Percentiles rank a stretch among this genome's conserved stretches.
Conservation (phyloP, 169 alveolate genomes). For the Plasmodium ovale region DNA sequence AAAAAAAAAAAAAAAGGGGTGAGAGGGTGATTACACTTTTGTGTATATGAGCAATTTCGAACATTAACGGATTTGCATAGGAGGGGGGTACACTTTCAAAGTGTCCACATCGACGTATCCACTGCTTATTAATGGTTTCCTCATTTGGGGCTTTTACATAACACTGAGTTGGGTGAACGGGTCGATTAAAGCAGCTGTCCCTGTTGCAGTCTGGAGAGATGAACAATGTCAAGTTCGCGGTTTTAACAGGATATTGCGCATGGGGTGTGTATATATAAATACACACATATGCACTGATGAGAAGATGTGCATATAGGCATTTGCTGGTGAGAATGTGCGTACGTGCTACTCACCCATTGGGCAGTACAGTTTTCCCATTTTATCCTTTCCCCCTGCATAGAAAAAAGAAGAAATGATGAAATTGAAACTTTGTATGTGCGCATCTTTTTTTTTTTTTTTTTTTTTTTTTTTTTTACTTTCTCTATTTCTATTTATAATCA, state of each 20-base stretch:
- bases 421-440: background rate
- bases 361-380: background rate
- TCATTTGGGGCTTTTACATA: constrained; percentile 12
- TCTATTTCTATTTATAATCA: background rate
- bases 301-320: background rate
- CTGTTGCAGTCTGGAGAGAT: constrained; percentile 8
- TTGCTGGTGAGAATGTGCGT: background rate
- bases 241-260: too few relatives aligned
- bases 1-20: background rate
- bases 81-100: too few relatives aligned
- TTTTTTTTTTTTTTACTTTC: constrained; percentile 13
- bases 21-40: background rate
- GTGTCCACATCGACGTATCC: too few relatives aligned
- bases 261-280: background rate
- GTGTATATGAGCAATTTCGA: background rate
- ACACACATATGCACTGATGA: background rate
- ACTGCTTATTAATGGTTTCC: background rate
- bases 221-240: background rate
- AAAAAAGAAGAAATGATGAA: background rate
- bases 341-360: constrained; percentile 1
- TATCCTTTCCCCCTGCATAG: background rate
- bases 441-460: background rate
- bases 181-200: constrained; percentile 20
- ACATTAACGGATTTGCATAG: too few relatives aligned
- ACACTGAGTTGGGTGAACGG: constrained; percentile 47